phyloP scores from a whole-genome alignment of 2,329 filamentous ascomycete genomes.

The Aspergillus pseudotamarii region DNA sequence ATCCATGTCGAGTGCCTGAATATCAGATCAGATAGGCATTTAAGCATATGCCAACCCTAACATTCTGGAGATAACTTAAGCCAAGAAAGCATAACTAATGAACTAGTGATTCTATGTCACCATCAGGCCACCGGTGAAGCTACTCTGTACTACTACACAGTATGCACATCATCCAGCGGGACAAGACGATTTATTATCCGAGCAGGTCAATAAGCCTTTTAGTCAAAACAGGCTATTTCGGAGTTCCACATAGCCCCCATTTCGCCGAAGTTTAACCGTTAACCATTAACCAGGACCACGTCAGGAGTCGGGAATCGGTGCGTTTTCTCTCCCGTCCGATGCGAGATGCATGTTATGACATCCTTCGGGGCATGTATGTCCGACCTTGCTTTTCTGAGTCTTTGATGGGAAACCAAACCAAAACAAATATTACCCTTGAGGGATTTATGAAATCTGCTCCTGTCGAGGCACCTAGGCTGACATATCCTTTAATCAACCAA shows the following conservation, averaged over 20 bases:
- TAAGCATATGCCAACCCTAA: not conserved
- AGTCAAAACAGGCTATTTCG: not conserved
- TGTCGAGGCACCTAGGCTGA: too few species aligned
- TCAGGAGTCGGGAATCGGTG: not conserved
- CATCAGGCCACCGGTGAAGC: not conserved
- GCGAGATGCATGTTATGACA: too few species aligned
- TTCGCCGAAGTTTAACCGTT: conserved; percentile 2
- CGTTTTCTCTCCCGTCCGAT: not conserved
- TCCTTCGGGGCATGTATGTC: too few species aligned
- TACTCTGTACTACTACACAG: not conserved
- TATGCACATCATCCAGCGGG: not conserved
- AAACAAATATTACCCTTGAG: too few species aligned
- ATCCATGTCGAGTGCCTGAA: not conserved
- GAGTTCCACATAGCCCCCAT: not conserved
- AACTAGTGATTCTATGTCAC: not conserved
- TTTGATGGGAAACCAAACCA: too few species aligned
- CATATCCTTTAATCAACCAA: too few species aligned
- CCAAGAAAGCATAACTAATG: not conserved
- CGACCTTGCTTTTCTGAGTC: too few species aligned
- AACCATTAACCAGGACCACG: not conserved
- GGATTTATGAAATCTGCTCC: too few species aligned
- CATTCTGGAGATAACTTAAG: not conserved
- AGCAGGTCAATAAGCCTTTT: not conserved
- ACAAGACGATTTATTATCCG: not conserved
- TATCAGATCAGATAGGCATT: not conserved